phyloP scores from a whole-genome alignment of 1,284 basidiomycete species.

The Lentinula novae-zelandiae region DNA sequence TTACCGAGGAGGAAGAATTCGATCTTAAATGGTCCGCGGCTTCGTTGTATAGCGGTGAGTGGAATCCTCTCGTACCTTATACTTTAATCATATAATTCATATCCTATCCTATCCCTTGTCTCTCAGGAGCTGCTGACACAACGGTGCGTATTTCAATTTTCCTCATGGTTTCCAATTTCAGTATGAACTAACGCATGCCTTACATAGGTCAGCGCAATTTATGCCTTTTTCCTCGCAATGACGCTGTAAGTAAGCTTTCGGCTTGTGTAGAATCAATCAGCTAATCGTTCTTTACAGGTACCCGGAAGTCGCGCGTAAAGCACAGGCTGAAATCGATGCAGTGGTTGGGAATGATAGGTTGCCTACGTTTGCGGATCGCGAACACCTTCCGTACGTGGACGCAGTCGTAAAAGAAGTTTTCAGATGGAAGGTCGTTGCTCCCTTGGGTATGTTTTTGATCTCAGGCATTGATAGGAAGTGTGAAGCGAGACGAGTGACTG shows the following conservation, averaged over 20 bases:
- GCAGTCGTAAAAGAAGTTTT: slow-evolving; percentile 61
- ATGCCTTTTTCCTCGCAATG: slow-evolving; percentile 53
- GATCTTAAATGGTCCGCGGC: slow-evolving; percentile 59
- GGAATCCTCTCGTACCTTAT: background rate
- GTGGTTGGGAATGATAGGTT: slow-evolving; percentile 59
- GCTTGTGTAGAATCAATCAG: background rate
- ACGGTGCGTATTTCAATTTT: background rate
- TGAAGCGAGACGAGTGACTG: too few relatives aligned
- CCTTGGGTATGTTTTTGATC: slow-evolving; percentile 35
- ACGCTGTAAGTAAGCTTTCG: slow-evolving; percentile 17
- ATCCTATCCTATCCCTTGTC: too few relatives aligned
- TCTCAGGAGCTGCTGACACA: slow-evolving; percentile 45
- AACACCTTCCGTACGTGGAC: slow-evolving; percentile 54
- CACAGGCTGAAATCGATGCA: slow-evolving; percentile 60
- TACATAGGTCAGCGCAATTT: slow-evolving; percentile 40
- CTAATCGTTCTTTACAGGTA: slow-evolving; percentile 21
- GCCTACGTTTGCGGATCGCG: slow-evolving; percentile 57
- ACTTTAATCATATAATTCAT: too few relatives aligned
- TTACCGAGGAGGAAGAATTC: slow-evolving; percentile 46
- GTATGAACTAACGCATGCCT: slow-evolving; percentile 29
- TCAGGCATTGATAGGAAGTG: background rate
- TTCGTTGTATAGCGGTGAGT: slow-evolving; percentile 53
- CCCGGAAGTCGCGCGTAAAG: slow-evolving; percentile 47
- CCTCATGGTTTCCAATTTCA: background rate
- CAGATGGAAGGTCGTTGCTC: slow-evolving; percentile 55